Conservation (phyloP, 495 filamentous ascomycete genomes). For the Physcia stellaris region DNA sequence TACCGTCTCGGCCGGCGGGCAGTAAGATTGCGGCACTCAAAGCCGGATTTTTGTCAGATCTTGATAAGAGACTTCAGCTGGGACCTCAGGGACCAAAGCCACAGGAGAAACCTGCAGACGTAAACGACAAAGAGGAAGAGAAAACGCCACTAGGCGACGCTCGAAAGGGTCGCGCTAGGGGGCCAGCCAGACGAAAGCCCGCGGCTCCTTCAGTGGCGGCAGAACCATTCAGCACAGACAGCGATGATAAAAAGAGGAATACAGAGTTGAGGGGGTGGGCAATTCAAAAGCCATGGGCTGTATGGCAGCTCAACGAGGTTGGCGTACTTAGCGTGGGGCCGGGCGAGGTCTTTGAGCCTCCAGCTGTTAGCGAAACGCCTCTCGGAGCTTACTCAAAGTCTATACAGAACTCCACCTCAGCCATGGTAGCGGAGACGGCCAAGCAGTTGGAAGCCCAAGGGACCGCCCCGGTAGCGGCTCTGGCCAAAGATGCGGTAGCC, state of each 20-base stretch:
- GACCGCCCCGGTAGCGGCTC: no score
- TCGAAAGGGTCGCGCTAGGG: conserved; percentile 77
- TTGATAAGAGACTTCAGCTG: conserved; percentile 71
- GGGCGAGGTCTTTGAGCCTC: no score
- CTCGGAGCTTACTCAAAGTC: no score
- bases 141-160: conserved; percentile 73
- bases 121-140: conserved; percentile 43
- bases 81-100: conserved; percentile 63
- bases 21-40: conserved; percentile 84
- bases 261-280: conserved; percentile 6
- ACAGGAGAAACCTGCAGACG: conserved; percentile 42
- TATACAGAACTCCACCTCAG: no score
- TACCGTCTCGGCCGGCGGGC: conserved; percentile 69
- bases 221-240: conserved; percentile 12
- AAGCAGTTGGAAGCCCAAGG: no score
- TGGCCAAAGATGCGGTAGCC: no score
- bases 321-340: not conserved
- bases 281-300: conserved; percentile 34
- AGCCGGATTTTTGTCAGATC: conserved; percentile 77
- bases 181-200: conserved; percentile 71
- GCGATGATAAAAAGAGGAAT: conserved; percentile 11
- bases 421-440: no score
- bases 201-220: conserved; percentile 28
- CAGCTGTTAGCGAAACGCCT: no score
- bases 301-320: conserved; percentile 36